Conservation (phyloP, 306 rosid species). For the Fagus sylvatica region DNA sequence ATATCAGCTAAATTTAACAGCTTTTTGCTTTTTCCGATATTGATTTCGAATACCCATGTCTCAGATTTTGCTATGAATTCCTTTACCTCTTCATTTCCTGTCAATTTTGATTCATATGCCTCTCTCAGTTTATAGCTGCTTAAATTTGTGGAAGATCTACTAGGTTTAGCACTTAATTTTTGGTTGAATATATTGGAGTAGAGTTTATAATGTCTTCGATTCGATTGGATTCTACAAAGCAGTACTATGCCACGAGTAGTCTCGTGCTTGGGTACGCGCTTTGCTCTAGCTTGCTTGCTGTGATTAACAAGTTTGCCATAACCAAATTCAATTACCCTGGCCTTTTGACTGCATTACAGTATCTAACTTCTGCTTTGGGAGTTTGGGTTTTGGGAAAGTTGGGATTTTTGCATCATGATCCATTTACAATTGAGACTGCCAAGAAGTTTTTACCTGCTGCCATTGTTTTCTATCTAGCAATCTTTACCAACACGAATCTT, state of each 20-base stretch:
- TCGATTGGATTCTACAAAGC: slow-evolving; percentile 55
- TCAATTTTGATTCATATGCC: not conserved
- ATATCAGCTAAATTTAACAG: not conserved
- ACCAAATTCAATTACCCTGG: slow-evolving; percentile 93
- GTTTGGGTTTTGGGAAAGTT: slow-evolving; percentile 75
- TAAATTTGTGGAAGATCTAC: not conserved
- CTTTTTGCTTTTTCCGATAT: not conserved
- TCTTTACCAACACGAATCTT: slow-evolving; percentile 94
- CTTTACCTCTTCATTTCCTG: not conserved
- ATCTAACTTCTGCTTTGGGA: slow-evolving; percentile 78
- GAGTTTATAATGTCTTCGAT: slow-evolving; percentile 46
- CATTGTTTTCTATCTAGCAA: slow-evolving; percentile 81
- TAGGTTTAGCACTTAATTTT: slow-evolving; percentile 11
- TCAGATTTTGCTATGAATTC: slow-evolving; percentile 15
- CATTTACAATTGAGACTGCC: slow-evolving; percentile 66
- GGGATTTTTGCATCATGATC: slow-evolving; percentile 80
- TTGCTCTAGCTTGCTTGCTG: slow-evolving; percentile 89
- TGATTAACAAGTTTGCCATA: slow-evolving; percentile 91
- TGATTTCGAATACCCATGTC: slow-evolving; percentile 20
- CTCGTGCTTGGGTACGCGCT: slow-evolving; percentile 84
- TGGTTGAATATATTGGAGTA: slow-evolving; percentile 1
- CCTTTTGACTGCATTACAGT: slow-evolving; percentile 82
- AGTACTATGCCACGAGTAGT: slow-evolving; percentile 64
- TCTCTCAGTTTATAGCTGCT: not conserved
- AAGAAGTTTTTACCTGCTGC: slow-evolving; percentile 94